phyloP scores from a whole-genome alignment of 2,329 filamentous ascomycete species.

The Sporothrix dimorphospora region DNA sequence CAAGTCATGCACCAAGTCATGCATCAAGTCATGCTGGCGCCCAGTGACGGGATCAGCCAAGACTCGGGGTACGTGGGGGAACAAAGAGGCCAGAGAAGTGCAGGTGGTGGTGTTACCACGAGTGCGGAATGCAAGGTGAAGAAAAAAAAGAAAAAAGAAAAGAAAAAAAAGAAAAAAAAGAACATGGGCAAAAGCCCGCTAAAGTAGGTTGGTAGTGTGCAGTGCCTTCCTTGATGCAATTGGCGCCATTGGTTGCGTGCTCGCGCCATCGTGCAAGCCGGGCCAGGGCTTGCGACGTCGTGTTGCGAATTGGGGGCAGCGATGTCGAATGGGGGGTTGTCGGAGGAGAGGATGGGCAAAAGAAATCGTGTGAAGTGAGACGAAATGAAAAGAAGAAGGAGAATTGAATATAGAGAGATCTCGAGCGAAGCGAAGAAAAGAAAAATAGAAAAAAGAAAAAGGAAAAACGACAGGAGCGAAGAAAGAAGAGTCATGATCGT shows the following conservation, averaged over 20 bases:
- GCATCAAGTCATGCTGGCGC: slow-evolving; percentile 1
- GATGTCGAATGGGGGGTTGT: slow-evolving; percentile 18
- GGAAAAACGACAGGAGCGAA: neutral
- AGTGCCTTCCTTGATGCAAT: slow-evolving; percentile 28
- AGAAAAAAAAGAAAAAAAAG: neutral
- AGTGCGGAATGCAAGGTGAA: neutral
- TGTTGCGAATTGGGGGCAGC: slow-evolving; percentile 26
- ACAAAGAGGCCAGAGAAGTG: neutral
- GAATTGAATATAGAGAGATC: neutral
- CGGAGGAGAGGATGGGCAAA: neutral
- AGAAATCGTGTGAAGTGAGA: neutral
- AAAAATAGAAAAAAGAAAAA: neutral
- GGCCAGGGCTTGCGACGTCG: slow-evolving; percentile 25
- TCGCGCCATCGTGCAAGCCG: slow-evolving; percentile 27
- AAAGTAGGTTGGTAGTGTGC: neutral
- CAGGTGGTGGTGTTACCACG: neutral
- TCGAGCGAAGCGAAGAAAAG: neutral
- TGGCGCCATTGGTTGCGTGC: slow-evolving; percentile 30
- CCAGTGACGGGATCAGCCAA: slow-evolving; percentile 10
- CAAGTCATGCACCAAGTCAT: neutral
- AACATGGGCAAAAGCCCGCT: neutral
- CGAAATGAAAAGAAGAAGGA: neutral
- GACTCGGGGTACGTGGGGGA: neutral
- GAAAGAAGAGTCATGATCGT: slow-evolving; percentile 20
- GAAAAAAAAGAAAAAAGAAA: neutral